These are phyloP conservation scores for Pisolithus marmoratus DNA, from an alignment of 768 basidiomycete species.

Conservation along the genomic window DNA sequence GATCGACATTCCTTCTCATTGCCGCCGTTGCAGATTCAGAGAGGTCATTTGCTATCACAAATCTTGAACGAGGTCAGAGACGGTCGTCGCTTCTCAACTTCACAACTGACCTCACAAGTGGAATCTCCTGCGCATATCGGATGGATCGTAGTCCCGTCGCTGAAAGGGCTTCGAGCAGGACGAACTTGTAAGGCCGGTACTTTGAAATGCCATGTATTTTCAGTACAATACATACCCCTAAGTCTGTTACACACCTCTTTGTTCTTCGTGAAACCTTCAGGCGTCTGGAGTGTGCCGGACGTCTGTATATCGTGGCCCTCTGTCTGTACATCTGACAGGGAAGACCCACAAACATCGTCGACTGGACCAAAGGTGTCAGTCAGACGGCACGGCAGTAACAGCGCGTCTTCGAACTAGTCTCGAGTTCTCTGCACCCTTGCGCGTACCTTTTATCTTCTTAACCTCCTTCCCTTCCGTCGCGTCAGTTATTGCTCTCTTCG, in stretches of 20 bases:
- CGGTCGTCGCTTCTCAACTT: not conserved
- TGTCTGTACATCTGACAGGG: not conserved
- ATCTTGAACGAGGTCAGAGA: slow-evolving; percentile 43
- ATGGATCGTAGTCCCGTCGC: slow-evolving; percentile 95
- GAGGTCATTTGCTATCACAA: slow-evolving; percentile 92
- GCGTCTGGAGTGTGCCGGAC: not conserved
- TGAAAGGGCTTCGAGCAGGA: slow-evolving; percentile 87
- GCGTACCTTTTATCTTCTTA: slow-evolving; percentile 42
- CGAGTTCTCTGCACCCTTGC: slow-evolving; percentile 8
- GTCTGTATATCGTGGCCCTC: not conserved
- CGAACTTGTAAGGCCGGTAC: slow-evolving; percentile 62
- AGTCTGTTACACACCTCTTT: not conserved
- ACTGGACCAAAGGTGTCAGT: not conserved
- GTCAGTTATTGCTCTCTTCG: slow-evolving; percentile 20
- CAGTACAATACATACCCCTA: not conserved
- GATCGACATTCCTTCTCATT: slow-evolving; percentile 78
- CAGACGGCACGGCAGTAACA: not conserved
- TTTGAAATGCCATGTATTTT: slow-evolving; percentile 12
- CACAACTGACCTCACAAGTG: slow-evolving; percentile 67
- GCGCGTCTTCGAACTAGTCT: not conserved
- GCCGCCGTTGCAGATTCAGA: slow-evolving; percentile 77
- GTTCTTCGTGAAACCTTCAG: not conserved
- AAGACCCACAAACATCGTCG: not conserved
- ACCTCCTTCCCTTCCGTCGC: slow-evolving; percentile 16
- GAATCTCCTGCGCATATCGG: slow-evolving; percentile 96